Percentiles rank a stretch among this genome's conserved stretches.
Evolutionary conservation across 768 basidiomycete species (phyloP).

Genomic region (Tylopilus subfusipes): DNA sequence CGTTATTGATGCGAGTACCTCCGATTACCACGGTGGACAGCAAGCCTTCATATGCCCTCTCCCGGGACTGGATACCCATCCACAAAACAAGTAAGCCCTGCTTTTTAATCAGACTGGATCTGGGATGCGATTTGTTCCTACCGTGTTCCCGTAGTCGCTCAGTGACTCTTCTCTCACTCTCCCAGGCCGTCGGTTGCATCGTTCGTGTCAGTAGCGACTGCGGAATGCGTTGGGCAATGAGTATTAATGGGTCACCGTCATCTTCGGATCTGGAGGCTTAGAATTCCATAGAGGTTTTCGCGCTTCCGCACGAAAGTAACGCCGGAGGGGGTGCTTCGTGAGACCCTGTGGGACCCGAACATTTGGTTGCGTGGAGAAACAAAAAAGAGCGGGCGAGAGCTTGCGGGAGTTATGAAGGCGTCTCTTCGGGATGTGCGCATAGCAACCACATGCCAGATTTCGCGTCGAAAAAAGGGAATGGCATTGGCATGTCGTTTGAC

Average conservation of each 20-base stretch:
- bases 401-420: background rate
- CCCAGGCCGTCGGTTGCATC: background rate
- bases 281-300: constrained; percentile 12
- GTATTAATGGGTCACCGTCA: no score
- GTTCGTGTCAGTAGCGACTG: background rate
- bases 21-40: constrained; percentile 25
- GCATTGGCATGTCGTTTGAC: constrained; percentile 3
- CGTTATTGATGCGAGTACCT: no score
- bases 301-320: constrained; percentile 11
- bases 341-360: constrained; percentile 1
- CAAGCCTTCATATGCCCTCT: constrained; percentile 20
- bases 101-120: constrained; percentile 20
- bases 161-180: background rate
- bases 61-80: constrained; percentile 10
- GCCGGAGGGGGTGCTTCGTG: constrained; percentile 1
- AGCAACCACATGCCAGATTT: constrained; percentile 2
- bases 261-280: constrained; percentile 11
- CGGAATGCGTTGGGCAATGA: constrained; percentile 7
- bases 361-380: background rate
- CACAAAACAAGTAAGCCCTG: background rate
- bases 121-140: constrained; percentile 10
- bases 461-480: constrained; percentile 5
- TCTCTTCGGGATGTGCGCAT: constrained; percentile 4
- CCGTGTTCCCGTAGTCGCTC: constrained; percentile 9
- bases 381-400: background rate